Evolutionary conservation across 176 grass and related monocot species (phyloP).

Genomic region (Paspalum notatum): DNA sequence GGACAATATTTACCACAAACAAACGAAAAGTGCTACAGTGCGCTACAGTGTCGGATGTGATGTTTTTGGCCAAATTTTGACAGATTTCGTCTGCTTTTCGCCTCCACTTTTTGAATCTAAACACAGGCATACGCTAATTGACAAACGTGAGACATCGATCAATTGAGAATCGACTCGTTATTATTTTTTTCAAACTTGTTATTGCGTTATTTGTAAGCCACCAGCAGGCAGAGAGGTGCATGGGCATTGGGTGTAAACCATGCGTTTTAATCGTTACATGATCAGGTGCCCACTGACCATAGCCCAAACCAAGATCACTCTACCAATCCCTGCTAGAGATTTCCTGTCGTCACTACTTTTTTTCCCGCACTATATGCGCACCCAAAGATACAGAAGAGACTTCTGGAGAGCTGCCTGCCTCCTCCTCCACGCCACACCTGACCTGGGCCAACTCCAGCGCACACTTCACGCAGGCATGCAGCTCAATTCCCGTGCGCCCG

Average conservation of each 20-base stretch:
- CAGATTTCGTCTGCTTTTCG: too few relatives aligned
- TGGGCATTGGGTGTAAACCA: background rate
- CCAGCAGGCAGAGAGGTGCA: too few relatives aligned
- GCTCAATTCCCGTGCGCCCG: background rate
- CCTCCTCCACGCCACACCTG: too few relatives aligned
- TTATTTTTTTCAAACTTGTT: slow-evolving; percentile 12
- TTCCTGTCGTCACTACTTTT: background rate
- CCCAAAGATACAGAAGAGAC: background rate
- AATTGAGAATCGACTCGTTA: background rate
- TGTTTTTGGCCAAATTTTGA: too few relatives aligned
- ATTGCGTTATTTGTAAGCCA: too few relatives aligned
- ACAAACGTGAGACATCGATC: background rate
- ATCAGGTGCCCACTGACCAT: background rate
- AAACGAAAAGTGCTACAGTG: too few relatives aligned
- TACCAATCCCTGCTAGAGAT: slow-evolving; percentile 14
- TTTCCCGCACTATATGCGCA: background rate
- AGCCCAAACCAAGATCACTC: slow-evolving; percentile 21
- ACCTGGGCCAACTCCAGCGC: slow-evolving; percentile 32
- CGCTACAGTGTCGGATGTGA: too few relatives aligned
- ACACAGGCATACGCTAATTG: slow-evolving; percentile 18
- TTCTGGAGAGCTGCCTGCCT: slow-evolving; percentile 30
- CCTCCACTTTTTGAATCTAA: too few relatives aligned
- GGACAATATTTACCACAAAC: too few relatives aligned
- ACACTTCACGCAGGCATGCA: background rate
- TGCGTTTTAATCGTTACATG: background rate